phyloP scores from a whole-genome alignment of 2,329 filamentous ascomycete species.

The Ophiostoma piceae region DNA sequence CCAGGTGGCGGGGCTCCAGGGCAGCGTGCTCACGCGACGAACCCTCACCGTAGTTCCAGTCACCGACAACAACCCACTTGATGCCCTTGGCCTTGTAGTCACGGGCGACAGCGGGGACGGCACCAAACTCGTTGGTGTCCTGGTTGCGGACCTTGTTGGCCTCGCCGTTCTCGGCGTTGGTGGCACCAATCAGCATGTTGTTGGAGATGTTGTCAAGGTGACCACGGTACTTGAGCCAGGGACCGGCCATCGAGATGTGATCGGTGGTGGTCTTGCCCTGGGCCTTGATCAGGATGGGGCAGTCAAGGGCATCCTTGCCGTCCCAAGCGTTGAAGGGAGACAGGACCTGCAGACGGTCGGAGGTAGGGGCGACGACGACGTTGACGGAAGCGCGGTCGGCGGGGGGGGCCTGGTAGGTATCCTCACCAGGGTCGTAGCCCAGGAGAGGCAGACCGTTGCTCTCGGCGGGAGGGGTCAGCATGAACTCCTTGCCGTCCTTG shows the following conservation, averaged over 20 bases:
- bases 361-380: constrained; percentile 80
- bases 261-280: constrained; percentile 96
- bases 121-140: constrained; percentile 75
- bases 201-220: constrained; percentile 99
- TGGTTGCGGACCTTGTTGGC: constrained; percentile 96
- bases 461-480: constrained; percentile 65
- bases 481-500: constrained; percentile 95
- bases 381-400: constrained; percentile 64
- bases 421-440: constrained; percentile 81
- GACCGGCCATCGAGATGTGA: constrained; percentile 95
- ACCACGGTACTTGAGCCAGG: constrained; percentile 98
- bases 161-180: constrained; percentile 92
- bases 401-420: constrained; percentile 96
- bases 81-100: constrained; percentile 98
- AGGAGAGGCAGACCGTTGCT: constrained; percentile 72
- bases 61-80: constrained; percentile 94
- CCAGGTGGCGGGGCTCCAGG: constrained; percentile 93
- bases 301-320: constrained; percentile 76
- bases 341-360: constrained; percentile 91
- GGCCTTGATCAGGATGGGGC: constrained; percentile 94
- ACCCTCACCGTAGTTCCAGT: constrained; percentile 99
- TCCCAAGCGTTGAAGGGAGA: constrained; percentile 83
- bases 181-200: constrained; percentile 98
- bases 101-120: constrained; percentile 88
- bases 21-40: constrained; percentile 97